phyloP scores from a whole-genome alignment of 2,329 filamentous ascomycete genomes.

The Raffaelea deltoideospora region DNA sequence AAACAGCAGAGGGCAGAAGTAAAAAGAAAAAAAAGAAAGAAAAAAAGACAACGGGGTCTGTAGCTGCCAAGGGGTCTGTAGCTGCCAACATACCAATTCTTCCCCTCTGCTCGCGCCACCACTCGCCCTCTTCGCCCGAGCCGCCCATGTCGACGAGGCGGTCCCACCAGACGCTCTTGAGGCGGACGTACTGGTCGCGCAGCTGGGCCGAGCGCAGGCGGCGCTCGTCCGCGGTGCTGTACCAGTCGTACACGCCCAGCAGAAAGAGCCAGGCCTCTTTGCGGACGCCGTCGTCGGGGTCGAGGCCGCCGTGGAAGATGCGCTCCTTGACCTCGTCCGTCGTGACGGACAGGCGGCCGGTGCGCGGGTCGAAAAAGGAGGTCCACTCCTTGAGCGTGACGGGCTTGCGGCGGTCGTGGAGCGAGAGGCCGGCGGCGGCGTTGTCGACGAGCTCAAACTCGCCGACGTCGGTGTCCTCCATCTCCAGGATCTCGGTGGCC shows the following conservation, averaged over 20 bases:
- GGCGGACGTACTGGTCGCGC: slow-evolving; percentile 80
- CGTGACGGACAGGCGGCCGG: slow-evolving; percentile 63
- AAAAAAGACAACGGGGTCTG: slow-evolving; percentile 18
- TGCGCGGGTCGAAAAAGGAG: slow-evolving; percentile 65
- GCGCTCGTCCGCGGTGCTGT: slow-evolving; percentile 74
- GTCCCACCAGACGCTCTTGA: slow-evolving; percentile 97
- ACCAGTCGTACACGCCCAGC: slow-evolving; percentile 84
- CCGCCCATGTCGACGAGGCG: slow-evolving; percentile 69
- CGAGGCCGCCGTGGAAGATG: slow-evolving; percentile 88
- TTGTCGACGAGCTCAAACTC: slow-evolving; percentile 92
- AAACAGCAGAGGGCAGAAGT: background rate
- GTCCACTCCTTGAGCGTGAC: slow-evolving; percentile 81
- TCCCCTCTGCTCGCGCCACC: slow-evolving; percentile 89
- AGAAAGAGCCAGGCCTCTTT: slow-evolving; percentile 97
- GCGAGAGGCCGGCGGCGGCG: slow-evolving; percentile 41
- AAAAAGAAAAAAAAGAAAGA: background rate
- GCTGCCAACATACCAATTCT: slow-evolving; percentile 61
- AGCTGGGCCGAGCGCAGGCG: slow-evolving; percentile 70
- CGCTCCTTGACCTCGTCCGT: slow-evolving; percentile 90
- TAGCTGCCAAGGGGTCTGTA: too few species aligned
- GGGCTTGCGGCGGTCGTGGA: slow-evolving; percentile 62
- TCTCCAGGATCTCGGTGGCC: slow-evolving; percentile 77
- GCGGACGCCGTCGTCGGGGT: slow-evolving; percentile 76
- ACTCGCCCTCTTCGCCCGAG: slow-evolving; percentile 71
- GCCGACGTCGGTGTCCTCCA: slow-evolving; percentile 87